Evolutionary conservation across 2,329 filamentous ascomycete genomes (phyloP).

Genomic region (Scedosporium boydii): DNA sequence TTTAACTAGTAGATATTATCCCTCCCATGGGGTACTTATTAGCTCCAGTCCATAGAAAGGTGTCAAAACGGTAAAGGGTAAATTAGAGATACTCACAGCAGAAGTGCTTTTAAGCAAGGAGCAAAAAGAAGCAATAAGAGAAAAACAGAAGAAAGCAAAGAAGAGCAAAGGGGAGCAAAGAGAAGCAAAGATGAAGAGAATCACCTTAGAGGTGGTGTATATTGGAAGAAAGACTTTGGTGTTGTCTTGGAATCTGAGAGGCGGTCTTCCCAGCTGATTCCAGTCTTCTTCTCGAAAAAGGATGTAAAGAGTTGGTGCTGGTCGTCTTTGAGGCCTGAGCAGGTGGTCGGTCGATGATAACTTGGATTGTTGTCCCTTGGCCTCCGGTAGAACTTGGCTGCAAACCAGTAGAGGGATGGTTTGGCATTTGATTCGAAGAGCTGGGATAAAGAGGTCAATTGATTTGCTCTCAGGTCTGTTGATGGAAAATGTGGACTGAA

Average conservation of each 20-base stretch:
- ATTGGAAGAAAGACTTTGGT: conserved; percentile 27
- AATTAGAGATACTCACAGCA: no score
- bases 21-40: no score
- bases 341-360: conserved; percentile 28
- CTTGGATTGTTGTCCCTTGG: conserved; percentile 24
- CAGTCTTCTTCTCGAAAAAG: conserved; percentile 50
- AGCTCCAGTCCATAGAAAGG: no score
- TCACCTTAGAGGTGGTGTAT: conserved; percentile 34
- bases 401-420: conserved; percentile 53
- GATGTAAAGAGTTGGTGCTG: conserved; percentile 42
- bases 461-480: neutral
- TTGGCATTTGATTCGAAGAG: conserved; percentile 56
- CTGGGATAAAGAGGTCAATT: conserved; percentile 26
- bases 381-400: conserved; percentile 38
- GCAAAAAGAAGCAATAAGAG: no score
- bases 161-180: no score
- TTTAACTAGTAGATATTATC: no score
- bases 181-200: neutral
- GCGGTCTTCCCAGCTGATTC: conserved; percentile 49
- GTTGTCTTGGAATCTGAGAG: conserved; percentile 24
- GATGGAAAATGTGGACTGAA: no score
- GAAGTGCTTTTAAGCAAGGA: no score
- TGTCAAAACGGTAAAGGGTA: no score
- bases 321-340: conserved; percentile 25
- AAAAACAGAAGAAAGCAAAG: no score